These are phyloP conservation scores for Sapria himalayana DNA, from an alignment of 345 rosid species.

Conservation along the genomic window DNA sequence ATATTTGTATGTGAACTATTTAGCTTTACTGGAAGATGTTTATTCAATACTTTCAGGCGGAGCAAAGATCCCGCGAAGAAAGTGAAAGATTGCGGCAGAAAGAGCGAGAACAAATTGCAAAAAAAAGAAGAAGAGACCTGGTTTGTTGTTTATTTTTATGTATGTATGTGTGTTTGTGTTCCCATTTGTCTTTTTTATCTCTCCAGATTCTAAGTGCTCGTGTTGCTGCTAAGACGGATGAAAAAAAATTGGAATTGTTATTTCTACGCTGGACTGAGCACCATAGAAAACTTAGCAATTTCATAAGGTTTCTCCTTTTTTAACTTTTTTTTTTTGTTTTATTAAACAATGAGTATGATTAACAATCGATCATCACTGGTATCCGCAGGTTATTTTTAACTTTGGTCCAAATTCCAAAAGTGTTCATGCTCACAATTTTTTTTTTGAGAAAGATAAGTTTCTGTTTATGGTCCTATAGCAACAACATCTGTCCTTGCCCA, in stretches of 20 bases:
- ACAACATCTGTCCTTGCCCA: too few species aligned
- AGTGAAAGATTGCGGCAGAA: slow-evolving; percentile 77
- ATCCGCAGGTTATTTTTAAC: slow-evolving; percentile 87
- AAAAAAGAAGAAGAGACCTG: slow-evolving; percentile 79
- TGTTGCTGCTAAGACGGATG: slow-evolving; percentile 87
- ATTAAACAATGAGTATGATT: background rate
- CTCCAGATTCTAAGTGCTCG: slow-evolving; percentile 77
- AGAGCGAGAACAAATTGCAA: slow-evolving; percentile 65
- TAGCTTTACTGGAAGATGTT: background rate
- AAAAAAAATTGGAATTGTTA: slow-evolving; percentile 84
- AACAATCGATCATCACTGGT: slow-evolving; percentile 2
- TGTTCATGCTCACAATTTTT: slow-evolving; percentile 96
- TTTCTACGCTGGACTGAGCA: slow-evolving; percentile 97
- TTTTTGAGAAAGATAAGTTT: slow-evolving; percentile 91
- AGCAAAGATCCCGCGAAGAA: slow-evolving; percentile 78
- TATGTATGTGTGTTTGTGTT: background rate
- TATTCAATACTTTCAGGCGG: slow-evolving; percentile 29
- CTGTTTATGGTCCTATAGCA: slow-evolving; percentile 43
- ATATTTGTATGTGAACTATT: background rate
- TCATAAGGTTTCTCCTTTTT: slow-evolving; percentile 45
- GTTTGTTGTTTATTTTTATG: slow-evolving; percentile 21
- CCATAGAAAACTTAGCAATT: slow-evolving; percentile 66
- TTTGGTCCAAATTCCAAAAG: slow-evolving; percentile 98
- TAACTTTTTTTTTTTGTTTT: background rate
- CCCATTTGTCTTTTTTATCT: slow-evolving; percentile 2